Evolutionary conservation across 441 rosid species (phyloP).

Genomic region (Jatropha podagrica): DNA sequence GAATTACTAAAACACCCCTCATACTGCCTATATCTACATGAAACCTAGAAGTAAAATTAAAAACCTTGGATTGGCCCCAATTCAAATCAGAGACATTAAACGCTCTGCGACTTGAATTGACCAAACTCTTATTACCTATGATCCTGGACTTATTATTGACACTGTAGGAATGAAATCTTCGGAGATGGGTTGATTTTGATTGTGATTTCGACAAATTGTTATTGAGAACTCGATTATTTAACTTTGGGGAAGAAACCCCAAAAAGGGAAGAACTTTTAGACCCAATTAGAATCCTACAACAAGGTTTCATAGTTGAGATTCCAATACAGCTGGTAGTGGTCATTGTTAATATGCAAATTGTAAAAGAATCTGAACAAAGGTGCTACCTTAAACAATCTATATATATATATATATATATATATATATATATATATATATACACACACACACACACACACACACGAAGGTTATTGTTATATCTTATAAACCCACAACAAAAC

Average conservation of each 20-base stretch:
- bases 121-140: slow-evolving; percentile 31
- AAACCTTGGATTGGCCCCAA: slow-evolving; percentile 46
- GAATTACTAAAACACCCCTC: slow-evolving; percentile 77
- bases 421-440: background rate
- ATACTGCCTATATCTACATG: slow-evolving; percentile 32
- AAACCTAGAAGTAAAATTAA: slow-evolving; percentile 22
- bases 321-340: slow-evolving; percentile 55
- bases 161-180: slow-evolving; percentile 34
- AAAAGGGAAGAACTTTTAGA: slow-evolving; percentile 52
- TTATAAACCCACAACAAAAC: background rate
- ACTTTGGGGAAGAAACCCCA: slow-evolving; percentile 46
- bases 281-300: slow-evolving; percentile 62
- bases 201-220: slow-evolving; percentile 62
- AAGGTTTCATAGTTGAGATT: slow-evolving; percentile 74
- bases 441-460: too few species aligned
- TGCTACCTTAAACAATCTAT: background rate
- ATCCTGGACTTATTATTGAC: slow-evolving; percentile 27
- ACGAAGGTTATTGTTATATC: too few species aligned
- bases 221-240: slow-evolving; percentile 15
- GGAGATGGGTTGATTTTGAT: slow-evolving; percentile 29
- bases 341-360: slow-evolving; percentile 33
- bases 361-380: background rate
- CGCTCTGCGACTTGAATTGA: slow-evolving; percentile 45
- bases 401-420: background rate
- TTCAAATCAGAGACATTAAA: slow-evolving; percentile 57